Evolutionary conservation across 2,329 filamentous ascomycete species (phyloP), one percentile per base, ranked within the genome.

Genomic region (Bipolaris oryzae): DNA sequence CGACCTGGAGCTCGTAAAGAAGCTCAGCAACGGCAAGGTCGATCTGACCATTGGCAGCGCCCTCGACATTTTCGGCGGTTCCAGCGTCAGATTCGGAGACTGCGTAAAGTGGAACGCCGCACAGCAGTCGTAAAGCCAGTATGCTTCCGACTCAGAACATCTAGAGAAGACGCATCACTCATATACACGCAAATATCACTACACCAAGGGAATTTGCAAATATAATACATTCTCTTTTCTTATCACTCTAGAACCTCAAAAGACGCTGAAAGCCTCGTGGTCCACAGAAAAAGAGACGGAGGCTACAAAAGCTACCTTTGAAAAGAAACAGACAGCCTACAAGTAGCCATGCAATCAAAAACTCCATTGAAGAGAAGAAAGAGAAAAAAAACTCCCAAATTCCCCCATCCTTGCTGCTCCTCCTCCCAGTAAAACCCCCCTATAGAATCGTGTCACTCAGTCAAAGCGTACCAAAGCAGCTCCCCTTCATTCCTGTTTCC

Each of bases 11-110:
- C 82, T 87, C 34, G 95, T 99, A 9, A 89, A 92, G 78, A 77
- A 78, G 39, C 80, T 96, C 62, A 97, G 94, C 75, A 76, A 78
- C 34, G 92, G 92, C 25, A 91, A 87, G 73, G 88, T 98, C 20
- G 93, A 99, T 73, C 81, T 99, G 67, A 99, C 95, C 0, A 98
- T 98, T 72, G 95, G 95, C 11, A 98, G 95, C 74, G 95, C 95
- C 1, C 78, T 99, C 68, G 95, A 99, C 78, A 92, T 96, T 64
- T 99, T 99, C 76, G 95, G 95, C 7, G 95, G 95, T 1, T 87
- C 82, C 16, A 90, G 91, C 1, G 92, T 97, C 51, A 91, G 85
- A 60, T 92, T 98, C 72, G 88, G 90, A 33, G 93, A 97, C 55
- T 98, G 94, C 74, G 88, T 96, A 34, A 80, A 82, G 67, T 99